These are phyloP conservation scores for Capsicum pubescens DNA, from an alignment of 257 asterid genomes.

Conservation along the genomic window DNA sequence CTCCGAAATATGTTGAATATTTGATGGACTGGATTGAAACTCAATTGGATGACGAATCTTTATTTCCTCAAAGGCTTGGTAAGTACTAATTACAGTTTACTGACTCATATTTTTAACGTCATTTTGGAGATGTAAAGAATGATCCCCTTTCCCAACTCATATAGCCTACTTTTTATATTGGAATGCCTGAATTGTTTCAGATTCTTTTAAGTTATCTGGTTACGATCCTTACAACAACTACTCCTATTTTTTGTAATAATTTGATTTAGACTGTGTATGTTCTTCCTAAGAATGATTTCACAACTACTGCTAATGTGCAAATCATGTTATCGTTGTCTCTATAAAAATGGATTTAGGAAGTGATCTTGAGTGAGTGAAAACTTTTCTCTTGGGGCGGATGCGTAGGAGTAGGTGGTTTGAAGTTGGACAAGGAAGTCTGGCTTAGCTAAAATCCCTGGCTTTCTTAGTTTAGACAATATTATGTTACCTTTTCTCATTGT, in stretches of 20 bases:
- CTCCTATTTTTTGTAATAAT: not conserved
- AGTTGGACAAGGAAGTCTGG: not conserved
- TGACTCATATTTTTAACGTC: constrained; percentile 17
- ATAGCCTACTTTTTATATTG: not conserved
- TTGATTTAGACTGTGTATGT: not conserved
- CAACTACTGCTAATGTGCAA: constrained; percentile 3
- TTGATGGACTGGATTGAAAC: constrained; percentile 90
- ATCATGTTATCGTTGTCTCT: not conserved
- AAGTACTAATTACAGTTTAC: constrained; percentile 22
- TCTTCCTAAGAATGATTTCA: not conserved
- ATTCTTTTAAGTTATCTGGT: not conserved
- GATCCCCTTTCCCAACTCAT: not conserved
- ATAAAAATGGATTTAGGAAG: not conserved
- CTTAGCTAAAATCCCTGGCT: not conserved
- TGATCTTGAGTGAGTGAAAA: not conserved
- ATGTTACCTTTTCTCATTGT: constrained; percentile 17
- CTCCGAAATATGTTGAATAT: constrained; percentile 78
- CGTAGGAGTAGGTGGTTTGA: not conserved
- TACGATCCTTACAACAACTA: too few species aligned
- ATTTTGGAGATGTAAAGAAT: not conserved
- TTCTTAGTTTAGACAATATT: not conserved
- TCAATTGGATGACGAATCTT: constrained; percentile 17
- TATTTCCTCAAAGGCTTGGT: constrained; percentile 73
- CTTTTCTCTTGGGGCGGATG: not conserved
- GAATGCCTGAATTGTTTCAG: not conserved